Percentiles rank a stretch among this genome's conserved stretches.
These are phyloP conservation scores for Tetrahymena malaccensis DNA, from an alignment of 73 alveolate species.

Conservation along the genomic window DNA sequence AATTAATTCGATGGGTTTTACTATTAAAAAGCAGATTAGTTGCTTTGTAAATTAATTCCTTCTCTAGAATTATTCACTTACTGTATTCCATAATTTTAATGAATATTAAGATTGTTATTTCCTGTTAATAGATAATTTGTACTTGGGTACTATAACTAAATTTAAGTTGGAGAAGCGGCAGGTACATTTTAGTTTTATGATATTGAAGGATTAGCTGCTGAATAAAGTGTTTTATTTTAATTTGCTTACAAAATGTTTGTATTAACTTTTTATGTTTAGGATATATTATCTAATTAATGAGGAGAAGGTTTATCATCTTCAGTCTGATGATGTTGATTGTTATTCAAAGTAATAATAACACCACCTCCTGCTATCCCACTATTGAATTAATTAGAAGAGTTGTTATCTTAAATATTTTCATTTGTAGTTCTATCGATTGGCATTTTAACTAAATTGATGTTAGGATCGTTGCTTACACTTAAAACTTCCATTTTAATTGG, in stretches of 20 bases:
- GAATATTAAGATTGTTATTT: background rate
- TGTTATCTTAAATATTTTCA: background rate
- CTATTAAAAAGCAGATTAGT: background rate
- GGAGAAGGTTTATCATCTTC: background rate
- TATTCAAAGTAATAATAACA: background rate
- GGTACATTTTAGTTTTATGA: background rate
- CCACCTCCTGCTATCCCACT: background rate
- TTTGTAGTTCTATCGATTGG: background rate
- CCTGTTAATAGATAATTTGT: background rate
- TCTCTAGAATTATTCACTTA: background rate
- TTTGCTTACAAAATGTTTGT: background rate
- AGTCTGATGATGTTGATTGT: background rate
- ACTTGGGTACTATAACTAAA: background rate
- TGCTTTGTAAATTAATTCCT: background rate
- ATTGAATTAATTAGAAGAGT: background rate
- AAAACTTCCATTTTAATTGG: background rate
- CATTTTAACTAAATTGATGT: background rate
- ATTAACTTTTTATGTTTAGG: background rate
- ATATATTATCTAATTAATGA: background rate
- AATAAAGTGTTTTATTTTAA: background rate
- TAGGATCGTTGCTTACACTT: background rate
- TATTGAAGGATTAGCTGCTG: background rate
- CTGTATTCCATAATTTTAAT: background rate
- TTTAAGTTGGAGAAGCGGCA: background rate
- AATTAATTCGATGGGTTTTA: background rate